Percentiles rank a stretch among this genome's conserved stretches.
Evolutionary conservation across 1,139 yeast species (phyloP).

Genomic region (Yamadazyma jaroonii): DNA sequence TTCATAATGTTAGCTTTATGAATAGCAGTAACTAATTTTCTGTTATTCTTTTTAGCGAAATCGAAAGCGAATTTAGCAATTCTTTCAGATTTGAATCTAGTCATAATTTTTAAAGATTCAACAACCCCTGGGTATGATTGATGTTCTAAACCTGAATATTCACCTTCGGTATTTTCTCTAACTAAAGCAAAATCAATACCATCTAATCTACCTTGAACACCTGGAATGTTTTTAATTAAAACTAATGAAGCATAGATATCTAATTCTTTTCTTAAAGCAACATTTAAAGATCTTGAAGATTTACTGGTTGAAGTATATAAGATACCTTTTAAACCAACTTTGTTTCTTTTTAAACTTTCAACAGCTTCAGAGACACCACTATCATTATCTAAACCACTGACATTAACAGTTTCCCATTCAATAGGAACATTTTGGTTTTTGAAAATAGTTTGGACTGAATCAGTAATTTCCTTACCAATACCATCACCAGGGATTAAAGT

Average conservation of each 20-base stretch:
- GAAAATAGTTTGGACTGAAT: conserved; percentile 88
- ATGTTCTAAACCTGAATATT: conserved; percentile 97
- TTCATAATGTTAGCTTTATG: conserved; percentile 99
- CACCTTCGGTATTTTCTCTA: conserved; percentile 98
- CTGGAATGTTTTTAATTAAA: conserved; percentile 89
- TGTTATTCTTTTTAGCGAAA: conserved; percentile 88
- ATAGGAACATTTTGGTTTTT: conserved; percentile 83
- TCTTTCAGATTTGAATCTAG: conserved; percentile 93
- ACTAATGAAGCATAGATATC: conserved; percentile 95
- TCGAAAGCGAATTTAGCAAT: conserved; percentile 97
- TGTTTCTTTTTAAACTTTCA: conserved; percentile 89
- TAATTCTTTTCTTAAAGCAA: conserved; percentile 92
- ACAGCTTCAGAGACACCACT: conserved; percentile 74
- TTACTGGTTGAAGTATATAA: conserved; percentile 82
- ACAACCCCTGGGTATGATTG: conserved; percentile 97
- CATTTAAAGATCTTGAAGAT: conserved; percentile 70
- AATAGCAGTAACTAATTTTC: conserved; percentile 91
- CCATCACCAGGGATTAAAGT: conserved; percentile 97
- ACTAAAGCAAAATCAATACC: conserved; percentile 91
- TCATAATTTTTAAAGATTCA: conserved; percentile 92
- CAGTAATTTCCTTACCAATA: conserved; percentile 94
- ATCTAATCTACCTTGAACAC: conserved; percentile 84
- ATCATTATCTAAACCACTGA: conserved; percentile 71
- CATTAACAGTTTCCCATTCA: conserved; percentile 91
- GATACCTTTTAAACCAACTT: conserved; percentile 95